Conservation (phyloP, 495 filamentous ascomycete genomes). For the Xylaria longipes region DNA sequence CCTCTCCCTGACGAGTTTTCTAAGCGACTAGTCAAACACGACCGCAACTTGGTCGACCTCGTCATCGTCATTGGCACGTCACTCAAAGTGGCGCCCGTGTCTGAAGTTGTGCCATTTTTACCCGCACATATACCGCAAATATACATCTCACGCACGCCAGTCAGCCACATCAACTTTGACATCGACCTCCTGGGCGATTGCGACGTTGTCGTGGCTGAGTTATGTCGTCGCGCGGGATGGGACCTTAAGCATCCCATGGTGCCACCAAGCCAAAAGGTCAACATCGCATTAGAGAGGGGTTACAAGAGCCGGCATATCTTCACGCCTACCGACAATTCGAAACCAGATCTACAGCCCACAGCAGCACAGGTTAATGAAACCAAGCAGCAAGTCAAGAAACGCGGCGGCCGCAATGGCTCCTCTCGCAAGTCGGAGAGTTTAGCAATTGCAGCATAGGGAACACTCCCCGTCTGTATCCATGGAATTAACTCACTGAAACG, state of each 20-base stretch:
- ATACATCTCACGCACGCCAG: slow-evolving; percentile 88
- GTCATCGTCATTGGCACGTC: slow-evolving; percentile 96
- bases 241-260: slow-evolving; percentile 89
- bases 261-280: slow-evolving; percentile 66
- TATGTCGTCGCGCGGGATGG: slow-evolving; percentile 87
- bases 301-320: slow-evolving; percentile 71
- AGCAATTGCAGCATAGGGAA: slow-evolving; percentile 12
- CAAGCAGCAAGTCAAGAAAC: background rate
- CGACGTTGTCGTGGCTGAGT: slow-evolving; percentile 87
- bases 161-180: slow-evolving; percentile 91
- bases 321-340: slow-evolving; percentile 32
- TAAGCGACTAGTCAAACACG: slow-evolving; percentile 77
- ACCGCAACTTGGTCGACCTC: slow-evolving; percentile 81
- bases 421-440: slow-evolving; percentile 18
- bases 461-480: background rate
- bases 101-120: slow-evolving; percentile 83
- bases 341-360: background rate
- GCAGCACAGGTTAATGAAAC: slow-evolving; percentile 9
- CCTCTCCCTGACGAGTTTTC: slow-evolving; percentile 83
- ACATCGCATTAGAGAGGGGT: slow-evolving; percentile 64
- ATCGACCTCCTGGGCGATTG: slow-evolving; percentile 94
- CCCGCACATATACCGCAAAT: slow-evolving; percentile 86
- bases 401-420: slow-evolving; percentile 16
- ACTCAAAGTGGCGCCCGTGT: slow-evolving; percentile 95
- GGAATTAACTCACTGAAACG: background rate